Evolutionary conservation across 2,329 filamentous ascomycete genomes (phyloP), one percentile per base, ranked within the genome.

Genomic region (Penicillium sp.): DNA sequence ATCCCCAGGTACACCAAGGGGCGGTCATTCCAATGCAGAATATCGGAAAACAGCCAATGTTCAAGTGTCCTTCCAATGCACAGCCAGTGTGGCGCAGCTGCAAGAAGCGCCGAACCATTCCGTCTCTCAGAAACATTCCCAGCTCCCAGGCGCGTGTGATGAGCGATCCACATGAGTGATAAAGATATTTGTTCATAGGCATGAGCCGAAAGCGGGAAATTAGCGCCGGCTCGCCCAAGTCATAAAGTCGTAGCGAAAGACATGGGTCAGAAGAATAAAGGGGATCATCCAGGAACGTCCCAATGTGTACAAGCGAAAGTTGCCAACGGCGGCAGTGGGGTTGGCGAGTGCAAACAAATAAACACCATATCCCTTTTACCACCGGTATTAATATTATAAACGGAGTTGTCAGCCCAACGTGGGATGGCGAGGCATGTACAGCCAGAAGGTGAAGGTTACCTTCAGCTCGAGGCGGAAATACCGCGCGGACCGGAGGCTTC

Each of bases 311-410:
- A 70, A 70, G 65, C 67, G 69, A 71, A 64, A 52, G 68, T 66
- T 61, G 67, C 61, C 62, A 57, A 58, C 59, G 52, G 58, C 61
- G 58, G 55, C 51, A 43, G 57, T 50, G 49, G 39, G 33, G 50
- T 49, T 50, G 47, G 41, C 41, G 34, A 54, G 36, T 54, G 51
- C 46, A 47, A 22, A 38, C 45, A 54, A 42, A 46, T 46, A 18
- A 36, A 50, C 30, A 47, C 50, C 55, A 22, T 47, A 45, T 54
- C 34, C 52, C 46, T 43, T 31, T 30, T 29, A 51, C 53, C 61
- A 64, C 67, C 62, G 58, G 61, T 59, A 71, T 71, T 72, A 72
- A 58, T 52, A 71, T 72, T 72, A 72, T 68, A 47, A 64, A 67
- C 64, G 63, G 66, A 64, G 54, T 46, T 54, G 49, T 46, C 50